Base-by-base conservation (phyloP, 352 stramenopile species). In the Phytophthora cajani region DNA sequence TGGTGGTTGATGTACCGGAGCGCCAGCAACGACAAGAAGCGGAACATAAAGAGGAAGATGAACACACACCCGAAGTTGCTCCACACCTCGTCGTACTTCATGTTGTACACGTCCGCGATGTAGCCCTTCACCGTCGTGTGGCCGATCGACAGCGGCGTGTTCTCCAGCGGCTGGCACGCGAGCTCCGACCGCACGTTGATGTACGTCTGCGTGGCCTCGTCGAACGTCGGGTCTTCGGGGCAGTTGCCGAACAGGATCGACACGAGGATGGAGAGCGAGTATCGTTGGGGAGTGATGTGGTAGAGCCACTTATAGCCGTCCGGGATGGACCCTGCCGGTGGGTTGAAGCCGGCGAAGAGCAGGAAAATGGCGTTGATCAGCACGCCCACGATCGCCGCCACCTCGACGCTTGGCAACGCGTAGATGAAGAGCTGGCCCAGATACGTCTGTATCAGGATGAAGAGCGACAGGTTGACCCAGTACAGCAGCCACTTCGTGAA, bases 311-410 rank as follows among this genome's bases (percentile, higher is more conserved):
- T 73, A 60, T 84, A 84, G 33, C 75, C 81, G 0, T 32, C 62
- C 0, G 81, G 81, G 47, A 89, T 87, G 7, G 65, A 59, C 16
- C 61, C 47, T 1, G 78, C 72, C 0, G 82, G 78, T 0, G 82
- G 82, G 32, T 87, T 87, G 67, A 88, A 90, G 25, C 85, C 85
- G 33, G 77, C 69, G 67, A 92, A 90, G 0, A 91, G 40, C 38
- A 91, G 65, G 72, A 87, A 91, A 36, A 90, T 67, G 4, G 80
- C 66, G 59, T 85, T 83, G 23, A 89, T 42, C n/a, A 85, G 40
- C 25, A 77, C 64, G 8, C 68, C 72, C 9, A 75, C 69, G 36
- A 83, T 71, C 1, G 58, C 68, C 7, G 76, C 73, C 6, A 83
- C 73, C 25, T 83, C 76, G n/a, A 81, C 70, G 40, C 57, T 81